Evolutionary conservation across 495 filamentous ascomycete species (phyloP), one percentile per base, ranked within the genome.

Genomic region (Peziza echinospora): DNA sequence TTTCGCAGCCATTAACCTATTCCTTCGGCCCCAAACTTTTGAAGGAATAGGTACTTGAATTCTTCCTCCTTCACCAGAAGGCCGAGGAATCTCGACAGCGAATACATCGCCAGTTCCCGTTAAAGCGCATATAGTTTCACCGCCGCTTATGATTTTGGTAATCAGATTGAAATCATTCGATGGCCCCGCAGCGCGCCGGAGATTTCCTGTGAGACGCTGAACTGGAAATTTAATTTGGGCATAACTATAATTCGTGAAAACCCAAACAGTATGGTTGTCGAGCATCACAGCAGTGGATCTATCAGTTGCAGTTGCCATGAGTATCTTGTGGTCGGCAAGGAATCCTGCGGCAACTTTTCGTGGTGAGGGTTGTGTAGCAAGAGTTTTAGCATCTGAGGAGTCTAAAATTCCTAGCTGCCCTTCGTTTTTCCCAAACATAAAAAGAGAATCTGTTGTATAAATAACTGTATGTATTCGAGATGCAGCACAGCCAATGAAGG

Each of bases 401-500:
- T 93, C 91, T 56, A 94, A 80, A 39, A 97, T 66, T 3, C 89
- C 91, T 41, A 97, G 71, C 53, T 97, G 89, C 21, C 89, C 89
- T 52, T 91, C 75, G 52, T 96, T 97, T 61, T 89, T 93, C 17
- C 89, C 89, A 67, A 91, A 97, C 4, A 83, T 92, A 58, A 80
- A 97, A 5, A 97, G 65, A 21, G 84, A 83, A 2, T 75, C 70
- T 1, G 68, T 66, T 4, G 82, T 94, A 54, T 89, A 80, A 3
- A 82, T 84, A 7, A 89, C 85, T 0, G 84, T 93, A 60, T 97
- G 89, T 16, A 91, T 77, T 0, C 83, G 69, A 6, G 86, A 94
- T n/a, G 86, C 87, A 2, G 89, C 84, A 41, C 78, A 75, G 8
- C 91, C 91, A 24, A 82, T 56, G 19, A 94, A 72, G 2, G 64